Evolutionary conservation across 164 flowering plant species (phyloP).

Genomic region (Litsea cubeba): DNA sequence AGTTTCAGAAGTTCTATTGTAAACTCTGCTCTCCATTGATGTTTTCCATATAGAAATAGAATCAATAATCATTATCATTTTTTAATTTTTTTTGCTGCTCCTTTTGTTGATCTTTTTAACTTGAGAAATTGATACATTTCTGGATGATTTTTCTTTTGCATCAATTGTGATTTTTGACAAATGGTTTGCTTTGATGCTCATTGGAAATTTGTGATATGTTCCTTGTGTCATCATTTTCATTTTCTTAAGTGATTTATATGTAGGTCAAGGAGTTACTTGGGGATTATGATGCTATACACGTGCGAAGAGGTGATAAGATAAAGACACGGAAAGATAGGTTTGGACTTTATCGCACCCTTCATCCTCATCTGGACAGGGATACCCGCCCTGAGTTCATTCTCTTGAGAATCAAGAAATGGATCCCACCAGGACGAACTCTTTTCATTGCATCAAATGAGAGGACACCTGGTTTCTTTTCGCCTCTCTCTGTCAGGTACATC

Average conservation of each 20-base stretch:
- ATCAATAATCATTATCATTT: not conserved
- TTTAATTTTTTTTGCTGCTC: not conserved
- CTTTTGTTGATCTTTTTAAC: not conserved
- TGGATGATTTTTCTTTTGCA: not conserved
- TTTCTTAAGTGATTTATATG: constrained; percentile 2
- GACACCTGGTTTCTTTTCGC: constrained; percentile 79
- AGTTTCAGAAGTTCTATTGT: too few species aligned
- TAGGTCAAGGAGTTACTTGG: constrained; percentile 82
- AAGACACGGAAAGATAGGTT: constrained; percentile 86
- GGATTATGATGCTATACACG: constrained; percentile 94
- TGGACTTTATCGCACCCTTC: constrained; percentile 63
- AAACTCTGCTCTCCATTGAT: too few species aligned
- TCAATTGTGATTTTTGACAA: not conserved
- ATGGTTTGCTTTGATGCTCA: not conserved
- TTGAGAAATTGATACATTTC: not conserved
- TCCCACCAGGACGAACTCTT: constrained; percentile 76
- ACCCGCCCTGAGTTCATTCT: constrained; percentile 85
- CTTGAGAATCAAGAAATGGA: constrained; percentile 68
- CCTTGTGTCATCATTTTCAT: not conserved
- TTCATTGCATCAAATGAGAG: constrained; percentile 97
- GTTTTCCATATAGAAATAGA: too few species aligned
- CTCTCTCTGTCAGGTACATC: constrained; percentile 71
- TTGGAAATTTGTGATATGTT: not conserved
- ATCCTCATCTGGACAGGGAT: constrained; percentile 94
- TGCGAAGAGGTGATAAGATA: constrained; percentile 90